Percentiles rank a stretch among this genome's conserved stretches.
These are phyloP conservation scores for Alternaria gaisen DNA, from an alignment of 2,329 filamentous ascomycete genomes.

Conservation along the genomic window DNA sequence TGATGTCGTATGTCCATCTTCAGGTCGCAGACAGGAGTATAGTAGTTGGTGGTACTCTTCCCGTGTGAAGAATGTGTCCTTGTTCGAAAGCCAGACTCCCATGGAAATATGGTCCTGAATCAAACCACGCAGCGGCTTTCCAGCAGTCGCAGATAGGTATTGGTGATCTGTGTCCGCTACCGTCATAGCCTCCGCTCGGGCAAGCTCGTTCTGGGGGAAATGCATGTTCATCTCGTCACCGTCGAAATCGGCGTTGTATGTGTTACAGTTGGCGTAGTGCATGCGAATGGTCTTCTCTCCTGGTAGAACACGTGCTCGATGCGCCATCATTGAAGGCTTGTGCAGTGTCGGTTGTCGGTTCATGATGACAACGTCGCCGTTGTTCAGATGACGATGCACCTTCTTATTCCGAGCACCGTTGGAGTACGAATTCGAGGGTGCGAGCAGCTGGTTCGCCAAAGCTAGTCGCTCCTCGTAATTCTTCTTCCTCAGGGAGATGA, in stretches of 20 bases:
- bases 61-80: constrained; percentile 88
- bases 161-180: constrained; percentile 98
- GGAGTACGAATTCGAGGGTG: constrained; percentile 77
- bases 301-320: constrained; percentile 88
- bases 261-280: constrained; percentile 99
- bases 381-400: constrained; percentile 93
- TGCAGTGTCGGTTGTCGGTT: constrained; percentile 97
- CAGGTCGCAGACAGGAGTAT: constrained; percentile 87
- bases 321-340: constrained; percentile 99
- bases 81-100: constrained; percentile 86
- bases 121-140: constrained; percentile 90
- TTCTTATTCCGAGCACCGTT: constrained; percentile 90
- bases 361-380: constrained; percentile 97
- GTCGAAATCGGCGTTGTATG: constrained; percentile 99
- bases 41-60: constrained; percentile 94
- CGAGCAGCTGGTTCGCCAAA: constrained; percentile 90
- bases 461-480: constrained; percentile 86
- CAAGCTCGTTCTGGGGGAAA: constrained; percentile 96
- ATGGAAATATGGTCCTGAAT: constrained; percentile 99
- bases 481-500: constrained; percentile 87
- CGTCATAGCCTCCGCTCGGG: constrained; percentile 88
- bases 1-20: constrained; percentile 85
- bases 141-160: constrained; percentile 91
- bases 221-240: constrained; percentile 99
- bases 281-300: constrained; percentile 98